Base-by-base conservation (phyloP, 164 flowering plant genomes). In the Aristolochia fimbriata region DNA sequence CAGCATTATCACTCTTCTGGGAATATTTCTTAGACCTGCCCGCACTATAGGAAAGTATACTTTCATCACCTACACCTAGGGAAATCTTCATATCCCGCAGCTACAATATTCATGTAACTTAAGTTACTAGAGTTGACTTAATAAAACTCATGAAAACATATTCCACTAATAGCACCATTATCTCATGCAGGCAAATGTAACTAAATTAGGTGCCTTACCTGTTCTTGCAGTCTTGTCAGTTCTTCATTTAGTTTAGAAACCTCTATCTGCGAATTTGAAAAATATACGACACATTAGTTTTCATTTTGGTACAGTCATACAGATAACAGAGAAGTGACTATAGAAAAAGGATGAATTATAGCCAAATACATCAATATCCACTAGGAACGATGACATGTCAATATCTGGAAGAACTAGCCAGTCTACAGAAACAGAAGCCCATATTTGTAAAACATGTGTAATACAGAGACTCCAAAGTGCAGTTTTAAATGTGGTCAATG, bases 201-300 rank as follows among this genome's bases (percentile, higher is more conserved):
- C 43, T 37, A 37, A 7, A 3, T 37, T 37, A 37, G 43, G 43
- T 24, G 57, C 21, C 31, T 70, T 71, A 81, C 97, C 86, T 73
- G 51, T 73, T 70, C 61, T 51, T 73, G 75, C 61, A 90, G 58
- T 47, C 27, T 71, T 1, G 17, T 25, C 60, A 85, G 64, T 68
- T 86, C 85, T 55, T 76, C 78, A 15, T 64, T 72, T 68, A 89
- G 65, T 64, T 68, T 78, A 25, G 75, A 70, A 30, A 83, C 20
- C 73, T 82, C 86, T 45, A 67, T 77, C 97, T 89, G 83, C 19
- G 8, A 58, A 55, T 37, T 12, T 23, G 16, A 52, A 7, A 22
- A 6, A 13, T 31, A 62, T 8, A 37, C 10, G 20, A 22, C 52
- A 12, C 9, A 22, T 52, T 52, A 11, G 58, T 53, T 37, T 21